These are phyloP conservation scores for Echria macrotheca DNA, from an alignment of 495 filamentous ascomycete genomes.

Conservation along the genomic window DNA sequence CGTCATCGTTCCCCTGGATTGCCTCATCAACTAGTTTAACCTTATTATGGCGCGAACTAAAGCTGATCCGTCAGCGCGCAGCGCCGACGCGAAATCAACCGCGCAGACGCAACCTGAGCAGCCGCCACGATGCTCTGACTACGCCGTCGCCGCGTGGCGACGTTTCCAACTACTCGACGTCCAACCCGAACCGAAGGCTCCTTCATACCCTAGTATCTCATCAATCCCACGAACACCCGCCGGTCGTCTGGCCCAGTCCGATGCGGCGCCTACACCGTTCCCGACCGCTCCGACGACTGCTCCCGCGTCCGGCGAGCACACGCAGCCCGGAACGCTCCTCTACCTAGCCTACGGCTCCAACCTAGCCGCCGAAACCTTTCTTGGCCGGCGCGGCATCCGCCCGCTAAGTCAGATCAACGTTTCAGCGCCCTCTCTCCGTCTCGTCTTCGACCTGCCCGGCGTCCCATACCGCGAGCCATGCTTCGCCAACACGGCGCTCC, in stretches of 20 bases:
- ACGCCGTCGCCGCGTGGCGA: conserved; percentile 11
- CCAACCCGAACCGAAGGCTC: not conserved
- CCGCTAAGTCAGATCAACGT: conserved; percentile 77
- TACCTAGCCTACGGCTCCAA: conserved; percentile 98
- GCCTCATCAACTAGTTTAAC: too few relatives aligned
- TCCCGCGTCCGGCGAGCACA: conserved; percentile 1
- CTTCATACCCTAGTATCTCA: conserved; percentile 16
- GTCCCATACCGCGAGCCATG: conserved; percentile 86
- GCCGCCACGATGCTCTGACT: conserved; percentile 8
- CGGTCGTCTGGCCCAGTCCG: conserved; percentile 25
- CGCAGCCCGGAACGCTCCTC: conserved; percentile 52
- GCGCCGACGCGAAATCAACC: too few relatives aligned
- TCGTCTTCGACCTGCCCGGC: conserved; percentile 83
- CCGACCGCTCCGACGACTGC: conserved; percentile 23
- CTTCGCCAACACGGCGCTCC: conserved; percentile 73
- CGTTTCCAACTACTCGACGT: conserved; percentile 13
- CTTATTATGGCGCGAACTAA: too few relatives aligned
- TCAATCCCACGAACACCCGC: conserved; percentile 20
- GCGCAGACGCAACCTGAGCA: too few relatives aligned
- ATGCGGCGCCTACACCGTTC: conserved; percentile 23
- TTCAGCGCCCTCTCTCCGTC: conserved; percentile 63
- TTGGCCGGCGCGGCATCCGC: conserved; percentile 65
- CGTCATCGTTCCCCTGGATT: too few relatives aligned
- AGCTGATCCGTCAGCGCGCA: too few relatives aligned
- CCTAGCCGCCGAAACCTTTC: conserved; percentile 68